A percentile compares a stretch with the other conserved stretches of the same genome.
phyloP scores from a whole-genome alignment of 2,329 filamentous ascomycete genomes.

The Trichoderma sp. region DNA sequence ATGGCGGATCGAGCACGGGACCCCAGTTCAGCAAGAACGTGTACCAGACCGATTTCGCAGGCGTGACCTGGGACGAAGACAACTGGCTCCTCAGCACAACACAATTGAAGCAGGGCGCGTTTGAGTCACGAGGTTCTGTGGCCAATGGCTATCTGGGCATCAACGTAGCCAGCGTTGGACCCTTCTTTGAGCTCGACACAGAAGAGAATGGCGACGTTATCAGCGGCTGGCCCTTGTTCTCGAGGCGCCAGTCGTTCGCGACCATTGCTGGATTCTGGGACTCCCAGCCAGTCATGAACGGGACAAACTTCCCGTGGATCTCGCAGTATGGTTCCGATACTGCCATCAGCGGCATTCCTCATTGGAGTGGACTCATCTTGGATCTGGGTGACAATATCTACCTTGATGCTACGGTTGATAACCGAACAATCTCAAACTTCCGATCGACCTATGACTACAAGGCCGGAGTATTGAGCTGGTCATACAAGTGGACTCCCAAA shows the following conservation, averaged over 20 bases:
- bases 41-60: conserved; percentile 36
- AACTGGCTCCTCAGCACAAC: conserved; percentile 37
- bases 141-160: conserved; percentile 40
- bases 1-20: neutral
- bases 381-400: conserved; percentile 56
- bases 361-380: conserved; percentile 54
- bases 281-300: conserved; percentile 59
- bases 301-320: conserved; percentile 69
- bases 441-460: conserved; percentile 64
- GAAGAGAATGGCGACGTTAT: conserved; percentile 42
- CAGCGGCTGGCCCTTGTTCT: conserved; percentile 70
- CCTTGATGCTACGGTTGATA: conserved; percentile 64
- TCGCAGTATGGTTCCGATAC: conserved; percentile 64
- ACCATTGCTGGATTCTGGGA: conserved; percentile 72
- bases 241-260: conserved; percentile 65
- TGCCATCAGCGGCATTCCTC: conserved; percentile 71
- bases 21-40: conserved; percentile 17
- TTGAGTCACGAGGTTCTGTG: conserved; percentile 37
- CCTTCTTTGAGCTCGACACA: conserved; percentile 37
- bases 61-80: conserved; percentile 37
- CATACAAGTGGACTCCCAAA: conserved; percentile 66
- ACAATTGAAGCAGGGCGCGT: conserved; percentile 35
- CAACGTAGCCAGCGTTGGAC: conserved; percentile 36
- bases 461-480: conserved; percentile 65
- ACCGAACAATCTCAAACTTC: conserved; percentile 63